Evolutionary conservation across 768 basidiomycete genomes (phyloP).

Genomic region (Paxillus rubicundulus): DNA sequence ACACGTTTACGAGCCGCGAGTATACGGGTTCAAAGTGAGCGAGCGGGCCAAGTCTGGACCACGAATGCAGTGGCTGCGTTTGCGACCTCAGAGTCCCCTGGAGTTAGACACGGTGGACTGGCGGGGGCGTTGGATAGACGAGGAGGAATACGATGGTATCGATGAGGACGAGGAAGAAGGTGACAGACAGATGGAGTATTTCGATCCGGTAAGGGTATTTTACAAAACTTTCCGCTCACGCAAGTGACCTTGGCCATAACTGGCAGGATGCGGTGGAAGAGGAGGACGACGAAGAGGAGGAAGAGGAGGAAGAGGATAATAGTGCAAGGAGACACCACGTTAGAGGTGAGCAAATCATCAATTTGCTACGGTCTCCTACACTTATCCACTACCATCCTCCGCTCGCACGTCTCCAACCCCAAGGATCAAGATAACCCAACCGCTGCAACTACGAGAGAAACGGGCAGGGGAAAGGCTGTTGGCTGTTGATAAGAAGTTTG

Average conservation of each 20-base stretch:
- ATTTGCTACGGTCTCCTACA: constrained; percentile 38
- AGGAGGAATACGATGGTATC: constrained; percentile 71
- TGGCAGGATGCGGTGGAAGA: constrained; percentile 53
- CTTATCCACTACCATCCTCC: constrained; percentile 40
- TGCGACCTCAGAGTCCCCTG: constrained; percentile 75
- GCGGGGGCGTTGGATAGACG: constrained; percentile 84
- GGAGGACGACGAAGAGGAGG: constrained; percentile 58
- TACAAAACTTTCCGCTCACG: constrained; percentile 8
- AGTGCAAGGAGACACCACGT: constrained; percentile 26
- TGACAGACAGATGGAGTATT: constrained; percentile 83
- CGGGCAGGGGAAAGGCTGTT: constrained; percentile 50
- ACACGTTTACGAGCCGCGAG: constrained; percentile 84
- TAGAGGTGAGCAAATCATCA: constrained; percentile 37
- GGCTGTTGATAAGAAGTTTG: constrained; percentile 39
- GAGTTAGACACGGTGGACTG: constrained; percentile 89
- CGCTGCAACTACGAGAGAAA: constrained; percentile 23
- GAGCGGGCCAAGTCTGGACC: constrained; percentile 94
- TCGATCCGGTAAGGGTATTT: constrained; percentile 61
- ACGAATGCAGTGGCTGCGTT: constrained; percentile 93
- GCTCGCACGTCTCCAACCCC: constrained; percentile 52
- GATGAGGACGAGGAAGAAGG: constrained; percentile 48
- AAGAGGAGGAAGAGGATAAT: constrained; percentile 34
- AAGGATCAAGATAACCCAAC: constrained; percentile 39
- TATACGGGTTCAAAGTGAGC: constrained; percentile 97
- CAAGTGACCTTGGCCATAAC: constrained; percentile 3